Evolutionary conservation across 768 basidiomycete species (phyloP), one percentile per base, ranked within the genome.

Genomic region (Leucocoprinus leucothites): DNA sequence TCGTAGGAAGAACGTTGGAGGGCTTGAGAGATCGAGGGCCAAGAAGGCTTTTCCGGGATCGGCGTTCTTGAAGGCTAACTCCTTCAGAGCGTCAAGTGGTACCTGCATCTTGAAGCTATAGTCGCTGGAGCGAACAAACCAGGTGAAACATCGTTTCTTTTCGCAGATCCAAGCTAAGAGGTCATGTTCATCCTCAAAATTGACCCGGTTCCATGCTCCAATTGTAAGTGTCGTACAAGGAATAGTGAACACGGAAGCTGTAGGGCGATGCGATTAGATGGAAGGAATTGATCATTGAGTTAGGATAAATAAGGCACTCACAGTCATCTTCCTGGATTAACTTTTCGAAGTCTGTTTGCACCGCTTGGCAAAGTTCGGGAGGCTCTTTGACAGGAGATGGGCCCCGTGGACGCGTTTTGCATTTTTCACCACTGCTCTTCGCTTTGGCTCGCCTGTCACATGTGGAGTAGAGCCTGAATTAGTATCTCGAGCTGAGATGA

Each of bases 91-190:
- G 53, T 82, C 75, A 69, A 87, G 90, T 3, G 88, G 82, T 16
- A 92, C 77, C 58, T 89, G 87, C 87, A 93, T 93, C 69, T 92
- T 92, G 77, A 91, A 92, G 18, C 87, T 82, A 58, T 79, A 79
- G 19, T 87, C 88, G 0, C 71, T 76, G 5, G 86, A 86, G 40
- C 84, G 81, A 53, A 93, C 85, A 67, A 86, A 93, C 91, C 91
- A 93, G 3, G 81, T 81, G 25, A 93, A 71, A 63, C 79, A 84
- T 40, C 78, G 82, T 61, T 81, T 86, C 40, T 66, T 58, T 21
- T 91, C 86, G 66, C 81, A 91, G 11, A 87, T 73, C 67, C 91
- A 93, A 1, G 88, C 87, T 31, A 92, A 75, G 8, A 93, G 75
- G 67, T 90, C 89, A 59, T 85, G 77, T 51, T 79, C 80, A 58